A percentile compares a stretch with the other conserved stretches of the same genome.
phyloP scores from a whole-genome alignment of 2,329 filamentous ascomycete genomes.

The Epichloe coenophiala region DNA sequence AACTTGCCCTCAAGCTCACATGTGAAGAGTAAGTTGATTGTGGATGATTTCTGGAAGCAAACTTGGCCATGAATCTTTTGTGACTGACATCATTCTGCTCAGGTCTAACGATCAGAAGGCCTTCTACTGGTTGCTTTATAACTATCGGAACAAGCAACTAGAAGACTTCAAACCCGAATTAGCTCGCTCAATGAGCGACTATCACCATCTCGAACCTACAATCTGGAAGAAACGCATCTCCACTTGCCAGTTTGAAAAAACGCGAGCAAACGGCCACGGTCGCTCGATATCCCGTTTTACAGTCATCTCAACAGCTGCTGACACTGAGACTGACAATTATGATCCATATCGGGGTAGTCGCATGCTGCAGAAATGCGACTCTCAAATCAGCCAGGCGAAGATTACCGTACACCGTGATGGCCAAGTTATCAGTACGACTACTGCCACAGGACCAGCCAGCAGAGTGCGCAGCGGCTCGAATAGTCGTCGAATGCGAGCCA shows the following conservation, averaged over 20 bases:
- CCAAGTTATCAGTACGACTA: conserved; percentile 14
- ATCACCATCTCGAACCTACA: conserved; percentile 59
- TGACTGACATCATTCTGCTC: conserved; percentile 15
- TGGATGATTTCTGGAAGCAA: neutral
- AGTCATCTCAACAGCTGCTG: conserved; percentile 49
- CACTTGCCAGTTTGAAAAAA: conserved; percentile 44
- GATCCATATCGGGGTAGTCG: conserved; percentile 70
- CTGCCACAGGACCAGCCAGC: conserved; percentile 14
- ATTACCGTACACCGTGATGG: conserved; percentile 52
- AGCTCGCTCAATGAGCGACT: conserved; percentile 79
- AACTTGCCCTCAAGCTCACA: conserved; percentile 55
- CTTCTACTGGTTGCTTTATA: conserved; percentile 76
- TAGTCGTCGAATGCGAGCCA: conserved; percentile 16
- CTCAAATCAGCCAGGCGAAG: conserved; percentile 47
- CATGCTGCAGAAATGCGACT: conserved; percentile 24
- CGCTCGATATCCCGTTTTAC: conserved; percentile 49
- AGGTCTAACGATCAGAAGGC: conserved; percentile 83
- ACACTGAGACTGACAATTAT: conserved; percentile 49
- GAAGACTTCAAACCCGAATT: conserved; percentile 77
- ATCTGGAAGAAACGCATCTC: conserved; percentile 47
- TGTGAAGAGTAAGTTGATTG: conserved; percentile 42
- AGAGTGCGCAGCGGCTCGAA: conserved; percentile 24
- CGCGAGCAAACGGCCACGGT: conserved; percentile 31
- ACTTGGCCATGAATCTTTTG: neutral
- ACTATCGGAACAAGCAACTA: conserved; percentile 70